phyloP scores from a whole-genome alignment of 768 basidiomycete genomes.

The Pulveroboletus sp. region DNA sequence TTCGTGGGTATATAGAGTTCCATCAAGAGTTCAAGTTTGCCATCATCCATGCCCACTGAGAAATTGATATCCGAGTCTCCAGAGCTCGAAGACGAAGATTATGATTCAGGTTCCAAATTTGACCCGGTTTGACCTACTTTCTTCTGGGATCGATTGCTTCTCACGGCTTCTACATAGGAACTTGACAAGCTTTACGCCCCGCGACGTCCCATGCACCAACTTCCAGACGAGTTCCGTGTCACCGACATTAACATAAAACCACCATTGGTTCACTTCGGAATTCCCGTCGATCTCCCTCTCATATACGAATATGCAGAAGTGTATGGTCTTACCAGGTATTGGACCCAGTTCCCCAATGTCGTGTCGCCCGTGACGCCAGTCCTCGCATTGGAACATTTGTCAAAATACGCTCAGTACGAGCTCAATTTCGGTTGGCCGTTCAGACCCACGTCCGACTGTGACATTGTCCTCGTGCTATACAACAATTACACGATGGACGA shows the following conservation, averaged over 20 bases:
- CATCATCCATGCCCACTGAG: too few relatives aligned
- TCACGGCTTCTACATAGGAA: not conserved
- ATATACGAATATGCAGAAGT: not conserved
- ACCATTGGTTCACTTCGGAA: constrained; percentile 1
- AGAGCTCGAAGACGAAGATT: too few relatives aligned
- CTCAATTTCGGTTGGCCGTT: not conserved
- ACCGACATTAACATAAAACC: not conserved
- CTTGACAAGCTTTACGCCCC: not conserved
- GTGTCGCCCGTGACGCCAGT: not conserved
- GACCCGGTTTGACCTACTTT: too few relatives aligned
- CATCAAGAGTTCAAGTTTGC: too few relatives aligned
- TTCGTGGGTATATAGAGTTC: too few relatives aligned
- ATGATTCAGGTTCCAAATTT: too few relatives aligned
- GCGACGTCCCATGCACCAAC: not conserved
- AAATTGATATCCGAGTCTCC: too few relatives aligned
- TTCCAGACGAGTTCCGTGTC: not conserved
- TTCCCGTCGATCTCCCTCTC: too few relatives aligned
- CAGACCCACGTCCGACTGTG: not conserved
- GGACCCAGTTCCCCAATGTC: not conserved
- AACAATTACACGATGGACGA: not conserved
- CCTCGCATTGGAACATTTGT: not conserved
- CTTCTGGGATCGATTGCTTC: too few relatives aligned
- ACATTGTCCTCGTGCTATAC: not conserved
- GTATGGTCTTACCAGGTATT: not conserved
- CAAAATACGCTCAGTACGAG: not conserved